Evolutionary conservation across 495 filamentous ascomycete species (phyloP).

Genomic region (Jackrogersella minutella): DNA sequence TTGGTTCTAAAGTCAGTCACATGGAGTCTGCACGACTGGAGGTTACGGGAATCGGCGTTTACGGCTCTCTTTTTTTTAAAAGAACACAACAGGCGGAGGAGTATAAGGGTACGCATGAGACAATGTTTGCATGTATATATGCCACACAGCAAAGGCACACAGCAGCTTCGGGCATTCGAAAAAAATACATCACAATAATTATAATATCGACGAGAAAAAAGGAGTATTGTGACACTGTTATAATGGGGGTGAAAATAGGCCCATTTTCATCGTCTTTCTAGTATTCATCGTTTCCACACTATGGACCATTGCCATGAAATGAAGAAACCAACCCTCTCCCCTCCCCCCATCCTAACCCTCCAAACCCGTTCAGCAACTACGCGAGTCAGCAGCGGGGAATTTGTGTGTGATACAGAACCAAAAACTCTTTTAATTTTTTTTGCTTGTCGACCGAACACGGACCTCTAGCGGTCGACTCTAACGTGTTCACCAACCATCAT

Average conservation of each 20-base stretch:
- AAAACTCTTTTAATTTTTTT: constrained; percentile 20
- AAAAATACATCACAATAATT: constrained; percentile 13
- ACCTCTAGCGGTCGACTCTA: constrained; percentile 12
- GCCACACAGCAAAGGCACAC: constrained; percentile 8
- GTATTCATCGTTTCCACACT: constrained; percentile 24
- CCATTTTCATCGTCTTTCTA: constrained; percentile 22
- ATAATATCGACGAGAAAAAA: background rate
- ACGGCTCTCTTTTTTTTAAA: too few relatives aligned
- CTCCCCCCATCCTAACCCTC: constrained; percentile 1
- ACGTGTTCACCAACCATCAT: constrained; percentile 11
- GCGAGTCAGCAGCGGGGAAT: constrained; percentile 12
- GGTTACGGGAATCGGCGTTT: too few relatives aligned
- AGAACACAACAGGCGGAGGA: background rate
- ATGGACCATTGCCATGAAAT: constrained; percentile 28
- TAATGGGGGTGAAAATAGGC: background rate
- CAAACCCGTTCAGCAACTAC: constrained; percentile 9
- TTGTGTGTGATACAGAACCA: constrained; percentile 10
- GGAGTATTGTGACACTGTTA: background rate
- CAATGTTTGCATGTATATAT: constrained; percentile 25
- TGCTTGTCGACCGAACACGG: constrained; percentile 24
- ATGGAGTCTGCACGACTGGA: too few relatives aligned
- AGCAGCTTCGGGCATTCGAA: too few relatives aligned
- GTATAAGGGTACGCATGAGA: constrained; percentile 3
- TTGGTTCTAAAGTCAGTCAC: too few relatives aligned
- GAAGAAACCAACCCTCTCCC: constrained; percentile 11